Evolutionary conservation across 495 filamentous ascomycete species (phyloP).

Genomic region (Xylaria nigripes): DNA sequence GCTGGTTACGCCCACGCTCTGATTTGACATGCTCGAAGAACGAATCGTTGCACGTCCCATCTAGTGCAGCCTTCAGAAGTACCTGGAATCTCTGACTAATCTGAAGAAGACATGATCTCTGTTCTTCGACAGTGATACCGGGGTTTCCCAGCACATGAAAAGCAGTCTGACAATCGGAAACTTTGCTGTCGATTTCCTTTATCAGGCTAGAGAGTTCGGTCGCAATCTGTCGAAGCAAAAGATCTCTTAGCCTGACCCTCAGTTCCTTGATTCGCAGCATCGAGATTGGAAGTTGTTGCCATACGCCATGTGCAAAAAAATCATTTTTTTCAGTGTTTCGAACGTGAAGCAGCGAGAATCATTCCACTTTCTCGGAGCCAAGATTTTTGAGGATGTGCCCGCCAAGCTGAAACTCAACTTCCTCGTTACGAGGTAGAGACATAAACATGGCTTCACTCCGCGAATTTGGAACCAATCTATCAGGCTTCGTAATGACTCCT

Average conservation of each 20-base stretch:
- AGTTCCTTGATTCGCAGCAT: slow-evolving; percentile 25
- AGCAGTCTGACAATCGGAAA: slow-evolving; percentile 6
- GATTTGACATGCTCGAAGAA: slow-evolving; percentile 34
- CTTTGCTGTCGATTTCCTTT: slow-evolving; percentile 22
- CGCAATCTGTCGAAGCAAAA: slow-evolving; percentile 26
- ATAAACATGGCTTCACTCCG: slow-evolving; percentile 38
- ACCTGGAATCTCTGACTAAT: slow-evolving; percentile 22
- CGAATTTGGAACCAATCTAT: slow-evolving; percentile 33
- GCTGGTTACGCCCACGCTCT: slow-evolving; percentile 35
- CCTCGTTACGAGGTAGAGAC: slow-evolving; percentile 44
- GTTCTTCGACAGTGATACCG: slow-evolving; percentile 20
- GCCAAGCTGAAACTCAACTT: slow-evolving; percentile 48
- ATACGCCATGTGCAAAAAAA: slow-evolving; percentile 41
- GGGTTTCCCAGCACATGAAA: slow-evolving; percentile 22
- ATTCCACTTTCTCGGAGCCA: slow-evolving; percentile 34
- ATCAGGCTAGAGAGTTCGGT: slow-evolving; percentile 25
- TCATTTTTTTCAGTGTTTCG: slow-evolving; percentile 28
- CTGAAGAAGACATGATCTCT: slow-evolving; percentile 19
- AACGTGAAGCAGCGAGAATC: slow-evolving; percentile 24
- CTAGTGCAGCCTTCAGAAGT: slow-evolving; percentile 22
- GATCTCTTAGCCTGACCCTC: slow-evolving; percentile 22
- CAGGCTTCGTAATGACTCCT: slow-evolving; percentile 54
- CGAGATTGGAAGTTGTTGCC: slow-evolving; percentile 24
- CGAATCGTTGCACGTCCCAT: slow-evolving; percentile 23
- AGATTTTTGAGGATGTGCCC: slow-evolving; percentile 59